phyloP scores from a whole-genome alignment of 495 filamentous ascomycete genomes.

The Neurospora terricola region DNA sequence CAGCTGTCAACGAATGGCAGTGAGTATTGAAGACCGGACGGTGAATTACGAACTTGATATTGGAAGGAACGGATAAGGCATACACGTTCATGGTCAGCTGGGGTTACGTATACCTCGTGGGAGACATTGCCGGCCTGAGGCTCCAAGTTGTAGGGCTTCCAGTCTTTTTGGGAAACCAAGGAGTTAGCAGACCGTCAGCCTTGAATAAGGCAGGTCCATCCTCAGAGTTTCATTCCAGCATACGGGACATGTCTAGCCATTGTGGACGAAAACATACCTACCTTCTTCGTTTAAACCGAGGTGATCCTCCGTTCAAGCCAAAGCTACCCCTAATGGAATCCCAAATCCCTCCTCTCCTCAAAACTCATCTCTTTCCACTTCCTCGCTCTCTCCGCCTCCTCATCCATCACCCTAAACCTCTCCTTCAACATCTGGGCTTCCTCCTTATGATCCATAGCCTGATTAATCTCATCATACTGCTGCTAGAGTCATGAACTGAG shows the following conservation, averaged over 20 bases:
- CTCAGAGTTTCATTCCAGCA: not conserved
- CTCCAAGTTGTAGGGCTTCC: not conserved
- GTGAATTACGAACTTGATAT: not conserved
- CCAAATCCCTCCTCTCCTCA: not conserved
- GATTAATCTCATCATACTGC: no score
- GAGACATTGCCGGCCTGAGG: not conserved
- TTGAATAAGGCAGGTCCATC: not conserved
- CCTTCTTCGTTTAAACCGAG: not conserved
- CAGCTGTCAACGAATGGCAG: not conserved
- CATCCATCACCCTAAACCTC: not conserved
- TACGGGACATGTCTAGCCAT: not conserved
- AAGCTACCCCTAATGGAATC: not conserved
- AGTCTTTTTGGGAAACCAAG: not conserved
- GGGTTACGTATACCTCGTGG: not conserved
- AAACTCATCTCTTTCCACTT: not conserved
- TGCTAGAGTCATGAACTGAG: no score
- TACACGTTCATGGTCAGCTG: not conserved
- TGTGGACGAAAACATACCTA: not conserved
- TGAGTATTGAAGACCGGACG: not conserved
- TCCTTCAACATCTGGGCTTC: not conserved
- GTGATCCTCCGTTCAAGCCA: not conserved
- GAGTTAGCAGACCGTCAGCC: not conserved
- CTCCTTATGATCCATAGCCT: not conserved
- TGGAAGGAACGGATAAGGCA: not conserved
- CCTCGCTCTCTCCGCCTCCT: not conserved